Evolutionary conservation across 495 filamentous ascomycete genomes (phyloP).

Genomic region (Tuber calosporum): DNA sequence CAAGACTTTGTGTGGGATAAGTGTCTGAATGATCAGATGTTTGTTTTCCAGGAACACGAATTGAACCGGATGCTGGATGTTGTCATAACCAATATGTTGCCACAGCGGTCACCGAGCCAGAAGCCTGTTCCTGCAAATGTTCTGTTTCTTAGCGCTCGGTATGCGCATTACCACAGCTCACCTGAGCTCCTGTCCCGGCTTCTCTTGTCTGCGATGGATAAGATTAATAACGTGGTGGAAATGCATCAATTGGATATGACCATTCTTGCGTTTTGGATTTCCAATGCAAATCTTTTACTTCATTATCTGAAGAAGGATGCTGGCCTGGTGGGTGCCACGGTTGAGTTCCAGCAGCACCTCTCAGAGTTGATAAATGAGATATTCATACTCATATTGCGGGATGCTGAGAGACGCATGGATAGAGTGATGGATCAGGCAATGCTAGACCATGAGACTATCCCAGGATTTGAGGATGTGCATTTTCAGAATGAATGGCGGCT

Average conservation of each 20-base stretch:
- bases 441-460: slow-evolving; percentile 97
- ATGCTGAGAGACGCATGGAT: slow-evolving; percentile 96
- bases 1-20: slow-evolving; percentile 97
- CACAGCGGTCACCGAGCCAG: slow-evolving; percentile 86
- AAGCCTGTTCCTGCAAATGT: slow-evolving; percentile 97
- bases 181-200: slow-evolving; percentile 72
- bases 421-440: slow-evolving; percentile 87
- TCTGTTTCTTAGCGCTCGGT: slow-evolving; percentile 88
- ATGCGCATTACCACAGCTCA: slow-evolving; percentile 93
- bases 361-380: slow-evolving; percentile 97
- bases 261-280: slow-evolving; percentile 96
- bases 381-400: slow-evolving; percentile 94
- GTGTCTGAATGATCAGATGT: slow-evolving; percentile 98
- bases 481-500: slow-evolving; percentile 99
- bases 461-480: slow-evolving; percentile 87
- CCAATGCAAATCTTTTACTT: slow-evolving; percentile 86
- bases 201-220: slow-evolving; percentile 80
- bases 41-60: slow-evolving; percentile 95
- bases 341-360: slow-evolving; percentile 84
- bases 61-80: slow-evolving; percentile 85
- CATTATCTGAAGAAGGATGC: slow-evolving; percentile 95
- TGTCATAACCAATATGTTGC: slow-evolving; percentile 96
- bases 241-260: slow-evolving; percentile 99
- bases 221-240: slow-evolving; percentile 93
- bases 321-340: slow-evolving; percentile 71